Base-by-base conservation (phyloP, 352 stramenopile genomes). In the Pythium vanterpoolii region DNA sequence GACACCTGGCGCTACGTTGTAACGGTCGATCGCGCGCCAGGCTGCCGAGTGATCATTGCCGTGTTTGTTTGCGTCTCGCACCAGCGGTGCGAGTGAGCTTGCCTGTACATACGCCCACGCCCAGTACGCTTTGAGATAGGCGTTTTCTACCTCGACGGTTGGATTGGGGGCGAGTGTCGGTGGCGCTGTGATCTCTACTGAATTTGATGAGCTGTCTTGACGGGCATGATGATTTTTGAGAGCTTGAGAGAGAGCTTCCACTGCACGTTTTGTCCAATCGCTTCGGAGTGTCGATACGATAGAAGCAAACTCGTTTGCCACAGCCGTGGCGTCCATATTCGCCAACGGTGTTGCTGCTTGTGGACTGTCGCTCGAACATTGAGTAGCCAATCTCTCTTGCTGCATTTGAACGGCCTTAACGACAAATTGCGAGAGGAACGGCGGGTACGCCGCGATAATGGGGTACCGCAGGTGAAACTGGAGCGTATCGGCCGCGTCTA, bases 361-460 rank as follows among this genome's bases (percentile, higher is more conserved):
- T 16, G 40, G 13, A 19, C 27, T 19, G 1, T 27, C 21, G n/a
- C n/a, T 6, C 9, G n/a, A 10, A 8, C 9, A 18, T 19, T 24
- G 40, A 3, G 8, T 4, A 19, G 24, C 34, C 34, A 16, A 19
- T 19, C 6, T 27, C 40, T 46, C 40, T 2, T 18, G 7, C 18
- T 52, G 42, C 1, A 59, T 31, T 47, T 70, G 64, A 16, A 76
- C 60, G 16, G 73, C 69, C 71, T 86, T 73, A 31, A 83, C 60
- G 14, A 86, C 66, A 42, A 80, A 87, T 47, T 87, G 76, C 47
- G 73, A 74, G 26, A 87, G 66, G 24, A 74, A 56, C 42, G 73
- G 60, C 5, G 76, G 71, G 44, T 79, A 77, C 8, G 50, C 46
- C 26, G 75, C 64, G 27, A 89, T 52, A 26, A 62, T 70, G 2